Conservation (phyloP, 2,329 filamentous ascomycete genomes). For the Hymenoscyphus fructigenus region DNA sequence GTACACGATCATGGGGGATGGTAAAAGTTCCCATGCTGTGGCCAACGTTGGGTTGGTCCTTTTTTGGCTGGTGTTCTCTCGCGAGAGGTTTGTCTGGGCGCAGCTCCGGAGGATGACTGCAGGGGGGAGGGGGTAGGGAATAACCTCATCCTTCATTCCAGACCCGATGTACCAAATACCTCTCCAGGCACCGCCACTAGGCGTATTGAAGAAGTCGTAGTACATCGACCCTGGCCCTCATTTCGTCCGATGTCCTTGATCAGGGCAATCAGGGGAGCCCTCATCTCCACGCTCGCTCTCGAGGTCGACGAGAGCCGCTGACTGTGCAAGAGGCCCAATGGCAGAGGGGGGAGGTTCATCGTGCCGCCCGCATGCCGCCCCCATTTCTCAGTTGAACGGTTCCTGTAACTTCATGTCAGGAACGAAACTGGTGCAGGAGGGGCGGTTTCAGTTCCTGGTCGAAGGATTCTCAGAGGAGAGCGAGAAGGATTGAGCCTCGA, state of each 20-base stretch:
- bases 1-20: background rate
- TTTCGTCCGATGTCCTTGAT: constrained; percentile 11
- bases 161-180: background rate
- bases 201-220: background rate
- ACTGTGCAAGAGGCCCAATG: background rate
- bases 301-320: background rate
- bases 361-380: background rate
- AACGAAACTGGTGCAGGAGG: constrained; percentile 5
- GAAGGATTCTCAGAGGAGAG: background rate
- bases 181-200: background rate
- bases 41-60: background rate
- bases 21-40: constrained; percentile 1
- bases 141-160: constrained; percentile 8
- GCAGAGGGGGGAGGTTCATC: background rate
- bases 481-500: constrained; percentile 3
- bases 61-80: background rate
- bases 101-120: constrained; percentile 10
- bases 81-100: constrained; percentile 3
- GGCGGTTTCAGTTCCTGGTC: background rate
- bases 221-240: constrained; percentile 3
- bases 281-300: constrained; percentile 9
- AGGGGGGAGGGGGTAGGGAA: background rate
- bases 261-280: constrained; percentile 4
- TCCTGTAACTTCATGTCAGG: constrained; percentile 7
- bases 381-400: background rate